These are phyloP conservation scores for Sextonia rubra DNA, from an alignment of 164 flowering plant species.

Conservation along the genomic window DNA sequence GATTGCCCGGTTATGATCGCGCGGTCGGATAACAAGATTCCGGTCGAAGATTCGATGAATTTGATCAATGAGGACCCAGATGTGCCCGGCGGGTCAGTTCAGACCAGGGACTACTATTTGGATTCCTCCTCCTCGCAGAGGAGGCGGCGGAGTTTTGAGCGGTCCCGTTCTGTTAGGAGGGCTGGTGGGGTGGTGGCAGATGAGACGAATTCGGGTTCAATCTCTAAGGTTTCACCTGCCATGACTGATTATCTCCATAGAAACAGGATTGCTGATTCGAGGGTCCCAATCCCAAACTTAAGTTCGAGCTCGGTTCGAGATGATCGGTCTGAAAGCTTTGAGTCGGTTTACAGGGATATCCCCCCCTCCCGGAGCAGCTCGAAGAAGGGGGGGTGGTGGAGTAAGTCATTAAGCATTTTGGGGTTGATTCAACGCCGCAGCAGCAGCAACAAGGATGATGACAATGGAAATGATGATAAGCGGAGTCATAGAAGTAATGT, in stretches of 20 bases:
- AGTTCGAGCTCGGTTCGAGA: constrained; percentile 68
- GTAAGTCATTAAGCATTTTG: constrained; percentile 82
- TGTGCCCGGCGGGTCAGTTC: constrained; percentile 77
- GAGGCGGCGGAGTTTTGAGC: constrained; percentile 66
- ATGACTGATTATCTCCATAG: constrained; percentile 30
- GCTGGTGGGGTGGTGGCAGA: constrained; percentile 44
- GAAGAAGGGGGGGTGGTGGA: constrained; percentile 76
- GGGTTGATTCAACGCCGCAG: constrained; percentile 60
- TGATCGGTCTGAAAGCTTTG: constrained; percentile 63
- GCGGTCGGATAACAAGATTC: constrained; percentile 59
- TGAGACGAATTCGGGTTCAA: constrained; percentile 16
- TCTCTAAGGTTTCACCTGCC: constrained; percentile 33
- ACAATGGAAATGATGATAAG: constrained; percentile 33
- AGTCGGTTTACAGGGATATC: constrained; percentile 42
- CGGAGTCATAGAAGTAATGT: constrained; percentile 46
- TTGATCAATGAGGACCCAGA: constrained; percentile 41
- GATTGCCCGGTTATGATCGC: constrained; percentile 47
- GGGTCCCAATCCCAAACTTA: constrained; percentile 26
- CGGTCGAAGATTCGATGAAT: constrained; percentile 55
- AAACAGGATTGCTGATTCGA: constrained; percentile 32
- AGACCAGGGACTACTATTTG: constrained; percentile 86
- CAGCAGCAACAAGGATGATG: constrained; percentile 54
- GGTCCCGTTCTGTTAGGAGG: constrained; percentile 68
- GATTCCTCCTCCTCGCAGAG: constrained; percentile 65
- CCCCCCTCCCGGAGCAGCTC: constrained; percentile 30